Evolutionary conservation across 768 basidiomycete genomes (phyloP).

Genomic region (Flagelloscypha sp.): DNA sequence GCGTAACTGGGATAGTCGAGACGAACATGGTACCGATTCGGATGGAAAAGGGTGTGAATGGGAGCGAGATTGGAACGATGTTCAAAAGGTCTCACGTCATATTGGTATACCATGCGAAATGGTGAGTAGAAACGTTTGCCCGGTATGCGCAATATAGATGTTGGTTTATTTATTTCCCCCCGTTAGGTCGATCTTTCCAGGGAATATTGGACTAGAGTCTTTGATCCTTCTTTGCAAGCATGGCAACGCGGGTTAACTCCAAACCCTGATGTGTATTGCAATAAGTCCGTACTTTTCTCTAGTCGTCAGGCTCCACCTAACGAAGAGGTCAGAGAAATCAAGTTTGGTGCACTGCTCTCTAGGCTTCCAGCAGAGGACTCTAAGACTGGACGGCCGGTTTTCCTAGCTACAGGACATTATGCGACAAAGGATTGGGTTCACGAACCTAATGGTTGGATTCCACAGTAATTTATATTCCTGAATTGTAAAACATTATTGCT

Average conservation of each 20-base stretch:
- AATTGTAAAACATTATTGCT: no score
- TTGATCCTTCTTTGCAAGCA: constrained; percentile 70
- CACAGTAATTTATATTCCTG: no score
- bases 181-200: constrained; percentile 74
- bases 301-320: no score
- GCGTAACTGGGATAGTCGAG: constrained; percentile 91
- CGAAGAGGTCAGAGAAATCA: constrained; percentile 58
- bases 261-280: constrained; percentile 92
- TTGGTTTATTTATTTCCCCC: constrained; percentile 5
- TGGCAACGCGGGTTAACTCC: constrained; percentile 82
- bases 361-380: constrained; percentile 32
- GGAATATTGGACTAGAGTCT: constrained; percentile 89
- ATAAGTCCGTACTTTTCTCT: constrained; percentile 50
- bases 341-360: constrained; percentile 79
- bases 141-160: neutral
- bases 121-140: constrained; percentile 31
- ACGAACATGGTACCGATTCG: constrained; percentile 71
- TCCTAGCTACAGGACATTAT: constrained; percentile 84
- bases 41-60: constrained; percentile 88
- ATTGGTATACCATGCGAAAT: constrained; percentile 68
- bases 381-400: constrained; percentile 42
- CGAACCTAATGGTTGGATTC: no score
- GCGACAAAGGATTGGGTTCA: constrained; percentile 58
- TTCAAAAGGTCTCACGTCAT: constrained; percentile 66
- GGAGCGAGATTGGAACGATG: constrained; percentile 94